Conservation (phyloP, 345 rosid genomes). For the Linum lewisii region DNA sequence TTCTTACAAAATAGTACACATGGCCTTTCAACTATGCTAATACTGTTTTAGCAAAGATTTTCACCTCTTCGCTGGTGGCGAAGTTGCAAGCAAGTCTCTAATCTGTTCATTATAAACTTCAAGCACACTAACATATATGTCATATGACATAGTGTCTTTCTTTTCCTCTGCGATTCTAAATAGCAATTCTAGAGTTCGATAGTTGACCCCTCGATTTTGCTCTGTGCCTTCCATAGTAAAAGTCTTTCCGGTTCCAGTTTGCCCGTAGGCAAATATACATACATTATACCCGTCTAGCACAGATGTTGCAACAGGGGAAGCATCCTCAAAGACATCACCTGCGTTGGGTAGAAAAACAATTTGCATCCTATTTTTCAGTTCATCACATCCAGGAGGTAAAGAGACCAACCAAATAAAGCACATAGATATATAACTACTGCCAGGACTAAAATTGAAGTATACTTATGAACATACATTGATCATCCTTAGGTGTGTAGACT, state of each 20-base stretch:
- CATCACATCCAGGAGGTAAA: neutral
- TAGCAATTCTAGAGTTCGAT: conserved; percentile 8
- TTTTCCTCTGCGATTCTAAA: conserved; percentile 9
- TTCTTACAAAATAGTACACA: no score
- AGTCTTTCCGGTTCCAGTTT: conserved; percentile 18
- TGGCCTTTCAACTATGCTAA: no score
- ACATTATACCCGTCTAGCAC: conserved; percentile 18
- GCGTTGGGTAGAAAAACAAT: neutral
- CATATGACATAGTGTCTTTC: conserved; percentile 12
- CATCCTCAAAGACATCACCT: conserved; percentile 17
- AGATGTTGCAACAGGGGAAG: conserved; percentile 10
- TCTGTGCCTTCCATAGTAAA: conserved; percentile 18
- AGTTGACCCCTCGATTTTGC: conserved; percentile 17
- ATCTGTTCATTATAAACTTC: conserved; percentile 18
- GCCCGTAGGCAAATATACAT: conserved; percentile 17
- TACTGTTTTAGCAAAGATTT: no score
- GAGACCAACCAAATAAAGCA: neutral
- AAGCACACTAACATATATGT: conserved; percentile 16
- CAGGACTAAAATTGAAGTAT: neutral
- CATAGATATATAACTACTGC: neutral
- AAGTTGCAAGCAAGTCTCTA: conserved; percentile 16
- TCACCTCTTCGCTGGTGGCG: conserved; percentile 9
- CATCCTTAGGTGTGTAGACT: conserved; percentile 10
- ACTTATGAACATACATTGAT: conserved; percentile 11
- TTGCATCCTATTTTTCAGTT: neutral